Conservation (phyloP, 257 asterid genomes). For the Salvia rosmarinus region DNA sequence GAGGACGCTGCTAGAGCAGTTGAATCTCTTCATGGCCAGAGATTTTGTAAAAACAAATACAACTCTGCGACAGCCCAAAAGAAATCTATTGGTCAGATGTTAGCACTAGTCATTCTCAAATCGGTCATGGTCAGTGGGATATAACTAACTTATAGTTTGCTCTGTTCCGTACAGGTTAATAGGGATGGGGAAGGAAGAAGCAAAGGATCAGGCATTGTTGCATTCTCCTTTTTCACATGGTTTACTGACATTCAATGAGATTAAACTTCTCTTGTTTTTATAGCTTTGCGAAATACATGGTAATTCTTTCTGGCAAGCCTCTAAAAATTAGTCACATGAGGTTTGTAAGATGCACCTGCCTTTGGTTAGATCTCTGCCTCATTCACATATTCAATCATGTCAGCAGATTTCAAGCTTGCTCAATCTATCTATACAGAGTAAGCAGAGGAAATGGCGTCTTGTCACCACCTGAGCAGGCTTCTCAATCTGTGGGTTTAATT, state of each 20-base stretch:
- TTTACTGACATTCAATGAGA: neutral
- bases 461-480: slow-evolving; percentile 71
- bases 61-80: slow-evolving; percentile 82
- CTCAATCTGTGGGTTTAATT: slow-evolving; percentile 64
- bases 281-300: slow-evolving; percentile 77
- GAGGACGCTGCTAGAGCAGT: slow-evolving; percentile 84
- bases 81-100: slow-evolving; percentile 38
- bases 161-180: slow-evolving; percentile 53
- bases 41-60: slow-evolving; percentile 68
- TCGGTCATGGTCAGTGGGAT: neutral
- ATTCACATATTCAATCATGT: neutral
- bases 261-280: neutral
- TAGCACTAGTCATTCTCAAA: neutral
- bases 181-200: slow-evolving; percentile 69
- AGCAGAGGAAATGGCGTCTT: slow-evolving; percentile 73
- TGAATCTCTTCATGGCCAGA: slow-evolving; percentile 65
- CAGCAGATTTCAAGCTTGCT: slow-evolving; percentile 10
- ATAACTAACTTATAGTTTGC: neutral
- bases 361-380: slow-evolving; percentile 8
- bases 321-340: slow-evolving; percentile 77
- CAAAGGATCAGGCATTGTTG: slow-evolving; percentile 82
- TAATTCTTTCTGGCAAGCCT: slow-evolving; percentile 66
- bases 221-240: slow-evolving; percentile 40
- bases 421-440: slow-evolving; percentile 49
- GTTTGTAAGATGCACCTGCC: slow-evolving; percentile 38